phyloP scores from a whole-genome alignment of 2,329 filamentous ascomycete genomes.

The Lachnellula subtilissima region DNA sequence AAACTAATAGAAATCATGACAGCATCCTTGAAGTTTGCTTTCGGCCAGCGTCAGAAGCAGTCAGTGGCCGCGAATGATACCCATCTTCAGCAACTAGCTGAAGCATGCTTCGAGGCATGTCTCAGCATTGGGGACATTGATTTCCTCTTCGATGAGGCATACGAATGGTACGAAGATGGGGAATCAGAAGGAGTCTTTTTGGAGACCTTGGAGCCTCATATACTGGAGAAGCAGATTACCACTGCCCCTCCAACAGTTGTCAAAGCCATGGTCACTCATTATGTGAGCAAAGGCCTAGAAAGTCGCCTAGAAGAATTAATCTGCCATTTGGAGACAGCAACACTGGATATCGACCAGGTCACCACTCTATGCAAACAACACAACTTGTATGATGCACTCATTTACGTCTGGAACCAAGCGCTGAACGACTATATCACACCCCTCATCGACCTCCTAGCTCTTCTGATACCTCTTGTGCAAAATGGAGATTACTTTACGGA shows the following conservation, averaged over 20 bases:
- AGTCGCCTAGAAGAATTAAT: conserved; percentile 86
- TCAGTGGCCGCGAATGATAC: conserved; percentile 36
- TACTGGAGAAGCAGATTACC: conserved; percentile 71
- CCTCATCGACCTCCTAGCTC: conserved; percentile 71
- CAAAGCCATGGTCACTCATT: conserved; percentile 80
- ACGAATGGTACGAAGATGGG: conserved; percentile 81
- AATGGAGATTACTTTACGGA: conserved; percentile 48
- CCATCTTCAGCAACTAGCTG: conserved; percentile 70
- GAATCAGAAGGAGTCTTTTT: conserved; percentile 72
- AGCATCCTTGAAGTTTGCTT: conserved; percentile 85
- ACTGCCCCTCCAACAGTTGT: conserved; percentile 76
- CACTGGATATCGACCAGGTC: conserved; percentile 90
- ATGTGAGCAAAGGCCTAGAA: conserved; percentile 69
- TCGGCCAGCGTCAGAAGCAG: conserved; percentile 58
- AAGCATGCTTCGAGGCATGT: conserved; percentile 80
- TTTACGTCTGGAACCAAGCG: conserved; percentile 95
- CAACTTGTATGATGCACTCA: conserved; percentile 87
- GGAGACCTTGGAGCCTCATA: conserved; percentile 81
- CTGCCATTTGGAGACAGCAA: conserved; percentile 83
- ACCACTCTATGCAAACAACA: conserved; percentile 88
- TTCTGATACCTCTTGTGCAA: conserved; percentile 59
- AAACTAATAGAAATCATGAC: conserved; percentile 91
- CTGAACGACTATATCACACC: conserved; percentile 87
- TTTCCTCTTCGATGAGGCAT: conserved; percentile 87
- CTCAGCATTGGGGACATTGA: conserved; percentile 71